These are phyloP conservation scores for Nicotiana rustica DNA, from an alignment of 305 asterid genomes.

Conservation along the genomic window DNA sequence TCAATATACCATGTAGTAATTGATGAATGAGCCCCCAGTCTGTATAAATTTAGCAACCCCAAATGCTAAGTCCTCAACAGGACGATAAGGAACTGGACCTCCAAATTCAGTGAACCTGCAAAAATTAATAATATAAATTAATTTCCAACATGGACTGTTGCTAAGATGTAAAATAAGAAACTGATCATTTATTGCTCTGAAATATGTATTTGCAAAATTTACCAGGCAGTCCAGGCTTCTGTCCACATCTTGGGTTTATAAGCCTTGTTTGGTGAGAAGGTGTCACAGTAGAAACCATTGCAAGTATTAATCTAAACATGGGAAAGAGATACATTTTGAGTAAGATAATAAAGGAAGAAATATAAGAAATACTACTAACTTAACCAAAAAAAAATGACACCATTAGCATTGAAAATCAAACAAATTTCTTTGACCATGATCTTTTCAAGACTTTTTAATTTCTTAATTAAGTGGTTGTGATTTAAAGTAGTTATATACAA, in stretches of 20 bases:
- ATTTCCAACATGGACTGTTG: neutral
- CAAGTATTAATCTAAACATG: slow-evolving; percentile 84
- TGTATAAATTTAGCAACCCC: slow-evolving; percentile 91
- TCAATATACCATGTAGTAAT: slow-evolving; percentile 87
- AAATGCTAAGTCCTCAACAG: slow-evolving; percentile 95
- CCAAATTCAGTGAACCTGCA: slow-evolving; percentile 96
- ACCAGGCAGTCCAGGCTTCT: slow-evolving; percentile 99
- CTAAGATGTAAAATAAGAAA: slow-evolving; percentile 12
- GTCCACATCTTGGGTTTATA: slow-evolving; percentile 99
- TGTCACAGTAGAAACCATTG: slow-evolving; percentile 96
- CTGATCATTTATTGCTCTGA: neutral
- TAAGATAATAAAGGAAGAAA: neutral
- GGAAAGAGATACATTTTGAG: neutral
- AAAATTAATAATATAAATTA: neutral
- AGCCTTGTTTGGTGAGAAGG: slow-evolving; percentile 91
- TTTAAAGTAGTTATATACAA: neutral
- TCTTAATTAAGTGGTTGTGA: neutral
- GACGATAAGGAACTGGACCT: slow-evolving; percentile 94
- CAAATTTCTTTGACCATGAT: neutral
- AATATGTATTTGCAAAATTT: slow-evolving; percentile 36
- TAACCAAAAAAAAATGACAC: neutral
- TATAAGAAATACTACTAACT: slow-evolving; percentile 1
- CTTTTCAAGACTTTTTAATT: neutral
- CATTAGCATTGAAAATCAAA: neutral
- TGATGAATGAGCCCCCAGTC: slow-evolving; percentile 85